Base-by-base conservation (phyloP, 2,329 filamentous ascomycete species). In the Fusarium compactum region DNA sequence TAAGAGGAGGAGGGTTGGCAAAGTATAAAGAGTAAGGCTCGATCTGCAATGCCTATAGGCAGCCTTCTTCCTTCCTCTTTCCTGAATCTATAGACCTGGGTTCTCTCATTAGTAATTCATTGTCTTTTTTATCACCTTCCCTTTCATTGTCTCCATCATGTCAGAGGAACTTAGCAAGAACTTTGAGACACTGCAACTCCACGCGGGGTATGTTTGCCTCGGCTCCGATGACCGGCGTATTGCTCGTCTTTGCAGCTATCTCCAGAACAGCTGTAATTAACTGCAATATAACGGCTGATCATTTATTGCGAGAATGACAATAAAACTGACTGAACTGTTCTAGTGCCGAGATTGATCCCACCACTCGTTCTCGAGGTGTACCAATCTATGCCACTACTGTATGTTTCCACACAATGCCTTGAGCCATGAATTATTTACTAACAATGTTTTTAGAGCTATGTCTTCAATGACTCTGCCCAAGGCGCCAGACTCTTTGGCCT, bases 391-490 rank as follows among this genome's bases (percentile, higher is more conserved):
- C 95, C 16, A 95, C 95, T 8, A 95, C 91, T n/a, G 87, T 88
- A 69, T 55, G 68, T 71, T 55, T 24, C 34, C 41, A 32, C 8
- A 20, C 16, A 20, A 22, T 30, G 9, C 16, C 24, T 55, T 59
- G 25, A 55, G 38, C 14, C 40, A 34, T 47, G 20, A 34, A 50
- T 32, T 14, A 16, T 30, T 6, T 44, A 32, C 58, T 61, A 32
- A 70, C 25, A 15, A 10, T 20, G 4, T 3, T 24, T 30, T 27
- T 72, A 94, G 92, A 97, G 94, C 77, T 99, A 86, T 82, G 90
- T 89, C 56, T 99, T 99, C 88, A 92, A 98, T 88, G 93, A 98
- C 84, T 97, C 94, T 54, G 95, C 94, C 52, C 96, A 98, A 78
- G 96, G 94, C 67, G 96, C 96, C 59, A 91, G 94, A 80, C 91